Base-by-base conservation (phyloP, 2,329 filamentous ascomycete genomes). In the Aspergillus unguis region DNA sequence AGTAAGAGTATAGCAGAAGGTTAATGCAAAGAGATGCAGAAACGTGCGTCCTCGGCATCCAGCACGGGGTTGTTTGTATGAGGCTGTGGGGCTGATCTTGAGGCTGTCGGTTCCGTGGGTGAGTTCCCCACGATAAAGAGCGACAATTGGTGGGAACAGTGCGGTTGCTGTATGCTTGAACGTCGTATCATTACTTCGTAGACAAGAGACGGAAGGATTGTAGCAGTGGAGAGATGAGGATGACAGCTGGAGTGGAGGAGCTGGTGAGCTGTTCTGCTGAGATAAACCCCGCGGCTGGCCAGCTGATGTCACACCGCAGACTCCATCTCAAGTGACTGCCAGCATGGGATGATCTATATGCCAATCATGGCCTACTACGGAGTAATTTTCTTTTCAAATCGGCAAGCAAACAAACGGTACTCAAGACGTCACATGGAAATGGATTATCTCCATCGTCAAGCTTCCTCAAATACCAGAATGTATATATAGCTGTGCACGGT, bases 221-320 rank as follows among this genome's bases (percentile, higher is more conserved):
- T n/a, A 35, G 28, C 11, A 36, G 29, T 44, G 29, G 51, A 41
- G 48, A 50, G 27, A 37, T 11, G 31, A 41, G 26, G 40, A 32
- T 33, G 28, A 36, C 46, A 48, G 35, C 23, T 38, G 17, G 28
- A n/a, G 10, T 29, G 33, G 40, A 32, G 33, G 41, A 17, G 26
- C 17, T 36, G 32, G 35, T 51, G 48, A 43, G 28, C 48, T 44
- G 42, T 40, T 35, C 32, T 32, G 29, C 32, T 56, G 54, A 53
- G 53, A 48, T 40, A 50, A 42, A 62, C 59, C 63, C 62, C 60
- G 61, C 62, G 61, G 58, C 58, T 58, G 53, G 48, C 56, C 52
- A 58, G 59, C 62, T 67, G 65, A 67, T 67, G 65, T 67, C 64
- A 65, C 61, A 56, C 60, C 54, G 54, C 56, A 60, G 52, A 17